Conservation (phyloP, 495 filamentous ascomycete genomes). For the Daldinia vernicosa region DNA sequence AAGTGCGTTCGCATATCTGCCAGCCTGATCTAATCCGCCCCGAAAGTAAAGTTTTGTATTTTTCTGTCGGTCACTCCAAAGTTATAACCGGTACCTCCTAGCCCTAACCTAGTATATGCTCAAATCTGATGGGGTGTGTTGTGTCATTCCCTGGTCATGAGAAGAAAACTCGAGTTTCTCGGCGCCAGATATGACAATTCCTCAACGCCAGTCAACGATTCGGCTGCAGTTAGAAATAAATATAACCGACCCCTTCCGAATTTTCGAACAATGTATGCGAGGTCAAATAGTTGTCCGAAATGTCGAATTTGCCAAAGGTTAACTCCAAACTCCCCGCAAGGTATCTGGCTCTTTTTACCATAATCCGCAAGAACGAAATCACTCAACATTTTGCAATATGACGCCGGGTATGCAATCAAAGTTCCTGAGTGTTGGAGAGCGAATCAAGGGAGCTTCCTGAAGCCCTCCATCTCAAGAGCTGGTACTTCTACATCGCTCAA, state of each 20-base stretch:
- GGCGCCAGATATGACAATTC: constrained; percentile 1
- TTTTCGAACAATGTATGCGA: constrained; percentile 25
- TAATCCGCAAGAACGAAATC: constrained; percentile 18
- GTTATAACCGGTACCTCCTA: constrained; percentile 16
- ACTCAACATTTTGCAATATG: constrained; percentile 21
- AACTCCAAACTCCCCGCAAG: constrained; percentile 38
- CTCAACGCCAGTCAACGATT: constrained; percentile 23
- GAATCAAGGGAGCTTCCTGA: constrained; percentile 65
- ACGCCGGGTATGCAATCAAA: constrained; percentile 25
- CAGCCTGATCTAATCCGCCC: constrained; percentile 12
- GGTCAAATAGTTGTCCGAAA: constrained; percentile 23
- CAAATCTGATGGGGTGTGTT: constrained; percentile 13
- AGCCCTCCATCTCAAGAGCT: constrained; percentile 82
- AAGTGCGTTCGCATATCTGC: constrained; percentile 10
- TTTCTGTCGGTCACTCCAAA: constrained; percentile 1
- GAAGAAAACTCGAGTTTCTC: constrained; percentile 14
- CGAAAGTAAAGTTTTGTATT: constrained; percentile 6
- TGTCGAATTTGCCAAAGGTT: constrained; percentile 22
- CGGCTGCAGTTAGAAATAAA: constrained; percentile 20
- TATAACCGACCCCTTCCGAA: constrained; percentile 2
- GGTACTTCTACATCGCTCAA: constrained; percentile 87
- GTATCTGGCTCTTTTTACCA: constrained; percentile 25
- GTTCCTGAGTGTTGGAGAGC: neutral
- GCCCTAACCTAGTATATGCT: constrained; percentile 15
- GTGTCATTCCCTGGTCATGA: constrained; percentile 9